These are phyloP conservation scores for Gymnopilus dilepis DNA, from an alignment of 768 basidiomycete genomes.

Conservation along the genomic window DNA sequence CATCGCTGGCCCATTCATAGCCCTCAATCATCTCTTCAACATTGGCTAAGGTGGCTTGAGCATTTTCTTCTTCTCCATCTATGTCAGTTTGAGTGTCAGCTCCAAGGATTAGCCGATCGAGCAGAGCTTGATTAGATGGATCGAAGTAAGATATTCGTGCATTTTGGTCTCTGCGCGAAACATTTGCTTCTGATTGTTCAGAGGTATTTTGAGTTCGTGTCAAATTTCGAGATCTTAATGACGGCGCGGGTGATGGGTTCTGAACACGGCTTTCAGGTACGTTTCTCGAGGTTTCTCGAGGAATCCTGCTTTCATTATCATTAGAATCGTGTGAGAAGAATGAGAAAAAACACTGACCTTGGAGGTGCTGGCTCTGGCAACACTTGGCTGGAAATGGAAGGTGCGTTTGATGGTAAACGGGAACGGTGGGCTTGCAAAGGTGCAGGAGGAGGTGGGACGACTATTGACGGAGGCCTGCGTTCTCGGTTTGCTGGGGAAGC, in stretches of 20 bases:
- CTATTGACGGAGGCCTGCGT: constrained; percentile 39
- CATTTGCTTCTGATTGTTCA: constrained; percentile 37
- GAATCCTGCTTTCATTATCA: constrained; percentile 11
- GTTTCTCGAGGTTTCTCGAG: constrained; percentile 26
- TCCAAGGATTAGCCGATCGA: constrained; percentile 70
- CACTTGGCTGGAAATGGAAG: constrained; percentile 41
- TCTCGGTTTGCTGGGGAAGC: constrained; percentile 32
- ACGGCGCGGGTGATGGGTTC: constrained; percentile 27
- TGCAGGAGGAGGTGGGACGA: constrained; percentile 35
- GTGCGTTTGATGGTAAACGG: constrained; percentile 52
- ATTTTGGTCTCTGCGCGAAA: constrained; percentile 62
- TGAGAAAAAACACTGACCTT: constrained; percentile 17
- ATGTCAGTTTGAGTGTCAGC: constrained; percentile 48
- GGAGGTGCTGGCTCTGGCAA: constrained; percentile 27
- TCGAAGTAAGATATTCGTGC: constrained; percentile 85
- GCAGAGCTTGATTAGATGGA: constrained; percentile 71
- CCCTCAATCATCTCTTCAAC: constrained; percentile 99
- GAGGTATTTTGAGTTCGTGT: constrained; percentile 29
- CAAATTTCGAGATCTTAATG: constrained; percentile 32
- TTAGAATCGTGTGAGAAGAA: neutral
- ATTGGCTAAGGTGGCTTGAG: constrained; percentile 83
- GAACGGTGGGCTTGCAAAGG: constrained; percentile 33
- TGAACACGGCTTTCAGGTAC: constrained; percentile 17
- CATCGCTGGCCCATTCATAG: constrained; percentile 93
- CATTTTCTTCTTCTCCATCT: constrained; percentile 72